Base-by-base conservation (phyloP, 371 early-diverging fungal species). In the Mucor velutinosus region DNA sequence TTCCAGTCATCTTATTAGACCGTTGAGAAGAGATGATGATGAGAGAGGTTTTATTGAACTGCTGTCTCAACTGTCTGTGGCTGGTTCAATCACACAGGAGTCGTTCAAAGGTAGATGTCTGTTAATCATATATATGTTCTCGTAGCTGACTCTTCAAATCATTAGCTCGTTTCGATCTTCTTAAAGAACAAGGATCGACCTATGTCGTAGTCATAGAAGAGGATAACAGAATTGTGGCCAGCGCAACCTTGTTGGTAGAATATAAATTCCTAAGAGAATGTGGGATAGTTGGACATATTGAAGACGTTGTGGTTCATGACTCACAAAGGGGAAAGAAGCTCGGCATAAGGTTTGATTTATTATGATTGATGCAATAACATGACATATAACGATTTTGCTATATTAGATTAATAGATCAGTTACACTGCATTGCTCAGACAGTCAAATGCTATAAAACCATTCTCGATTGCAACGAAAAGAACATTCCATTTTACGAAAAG, bases 181-280 rank as follows among this genome's bases (percentile, higher is more conserved):
- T 93, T 61, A 85, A 89, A 64, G 67, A 75, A 6, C 76, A 76
- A 47, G 85, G 83, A 49, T 87, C 86, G 66, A 93, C 89, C 71
- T 92, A 83, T 65, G 79, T 90, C 15, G 79, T 92, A 32, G 94
- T 96, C 5, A 90, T 96, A 61, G 93, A 95, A 60, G 78, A 86
- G 7, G 67, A 81, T 2, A 66, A 49, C 23, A 33, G 15, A 17
- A 87, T 98, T 51, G 92, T 94, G 19, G 98, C 93, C 2, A 89
- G 94, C 37, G 99, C 97, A n/a, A 95, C 97, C 12, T 75, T 99
- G 63, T 71, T 99, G 15, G 87, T 95, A 25, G 99, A 99, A 77
- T 88, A 93, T 67, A 99, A 99, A 84, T 96, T 98, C 64, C 84
- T 97, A 21, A 89, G 94, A 62, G 76, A 78, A 30, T 90, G 91